Conservation (phyloP, 345 rosid genomes). For the Lepidium aucheri region DNA sequence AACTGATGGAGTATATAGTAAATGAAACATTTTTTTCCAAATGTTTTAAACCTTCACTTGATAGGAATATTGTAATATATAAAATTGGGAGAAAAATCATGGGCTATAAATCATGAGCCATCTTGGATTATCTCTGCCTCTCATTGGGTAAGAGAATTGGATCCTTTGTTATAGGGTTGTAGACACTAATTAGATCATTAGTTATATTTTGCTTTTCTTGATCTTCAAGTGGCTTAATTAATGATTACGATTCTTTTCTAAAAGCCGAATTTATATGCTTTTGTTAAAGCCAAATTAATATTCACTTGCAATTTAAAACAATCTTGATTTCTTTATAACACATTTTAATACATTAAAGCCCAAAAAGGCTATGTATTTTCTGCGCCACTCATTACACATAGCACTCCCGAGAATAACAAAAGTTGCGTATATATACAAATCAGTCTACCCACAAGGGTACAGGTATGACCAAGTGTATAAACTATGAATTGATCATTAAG, state of each 20-base stretch:
- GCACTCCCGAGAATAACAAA: neutral
- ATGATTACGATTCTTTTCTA: constrained; percentile 23
- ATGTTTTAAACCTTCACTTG: neutral
- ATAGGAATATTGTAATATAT: neutral
- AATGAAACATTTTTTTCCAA: neutral
- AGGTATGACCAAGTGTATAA: neutral
- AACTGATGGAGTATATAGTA: no score
- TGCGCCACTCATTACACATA: constrained; percentile 23
- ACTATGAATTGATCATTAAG: neutral
- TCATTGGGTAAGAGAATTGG: constrained; percentile 29
- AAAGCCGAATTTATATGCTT: constrained; percentile 25
- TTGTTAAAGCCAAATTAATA: constrained; percentile 29
- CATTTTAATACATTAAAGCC: neutral
- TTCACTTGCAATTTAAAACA: constrained; percentile 23
- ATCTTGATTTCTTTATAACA: neutral
- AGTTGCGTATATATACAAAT: neutral
- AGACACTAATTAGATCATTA: constrained; percentile 19
- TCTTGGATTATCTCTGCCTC: constrained; percentile 18
- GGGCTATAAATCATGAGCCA: neutral
- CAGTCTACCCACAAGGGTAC: neutral
- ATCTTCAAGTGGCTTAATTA: constrained; percentile 25
- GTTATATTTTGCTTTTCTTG: constrained; percentile 6
- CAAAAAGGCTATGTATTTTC: constrained; percentile 21
- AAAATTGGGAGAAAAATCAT: neutral
- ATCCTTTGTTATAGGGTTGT: constrained; percentile 31